phyloP scores from a whole-genome alignment of 2,329 filamentous ascomycete species.

The Lecanoromycetidae sp. region DNA sequence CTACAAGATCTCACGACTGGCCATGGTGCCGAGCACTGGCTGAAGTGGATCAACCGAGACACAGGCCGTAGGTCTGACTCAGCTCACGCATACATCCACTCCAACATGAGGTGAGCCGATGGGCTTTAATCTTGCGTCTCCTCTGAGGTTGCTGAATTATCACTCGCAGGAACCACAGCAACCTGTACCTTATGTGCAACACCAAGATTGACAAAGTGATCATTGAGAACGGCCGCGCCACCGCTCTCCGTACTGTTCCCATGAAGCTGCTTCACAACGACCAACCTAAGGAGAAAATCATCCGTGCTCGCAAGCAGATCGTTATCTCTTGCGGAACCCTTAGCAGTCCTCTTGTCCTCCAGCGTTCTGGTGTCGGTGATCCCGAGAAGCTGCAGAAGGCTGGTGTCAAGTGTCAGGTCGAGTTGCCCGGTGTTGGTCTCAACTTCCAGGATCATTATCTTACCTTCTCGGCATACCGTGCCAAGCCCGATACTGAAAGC shows the following conservation, averaged over 20 bases:
- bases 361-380: slow-evolving; percentile 63
- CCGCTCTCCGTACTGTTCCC: slow-evolving; percentile 57
- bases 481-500: slow-evolving; percentile 62
- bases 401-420: slow-evolving; percentile 56
- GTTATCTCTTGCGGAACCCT: slow-evolving; percentile 62
- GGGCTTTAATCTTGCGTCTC: neutral
- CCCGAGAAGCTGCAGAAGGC: slow-evolving; percentile 56
- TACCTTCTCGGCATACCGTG: slow-evolving; percentile 57
- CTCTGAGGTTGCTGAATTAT: neutral
- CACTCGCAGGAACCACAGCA: slow-evolving; percentile 41
- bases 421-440: slow-evolving; percentile 60
- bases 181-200: slow-evolving; percentile 61
- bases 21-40: slow-evolving; percentile 67
- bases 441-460: slow-evolving; percentile 71
- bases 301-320: slow-evolving; percentile 60
- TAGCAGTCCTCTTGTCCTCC: slow-evolving; percentile 61
- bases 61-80: slow-evolving; percentile 63
- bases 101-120: slow-evolving; percentile 44
- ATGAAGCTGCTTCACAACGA: slow-evolving; percentile 55
- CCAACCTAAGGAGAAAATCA: slow-evolving; percentile 43
- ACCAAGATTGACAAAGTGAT: slow-evolving; percentile 69
- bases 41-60: slow-evolving; percentile 68
- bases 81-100: slow-evolving; percentile 67
- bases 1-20: slow-evolving; percentile 52
- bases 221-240: slow-evolving; percentile 58